These are phyloP conservation scores for Caryopteris hybrid DNA, from an alignment of 305 asterid genomes.

Conservation along the genomic window DNA sequence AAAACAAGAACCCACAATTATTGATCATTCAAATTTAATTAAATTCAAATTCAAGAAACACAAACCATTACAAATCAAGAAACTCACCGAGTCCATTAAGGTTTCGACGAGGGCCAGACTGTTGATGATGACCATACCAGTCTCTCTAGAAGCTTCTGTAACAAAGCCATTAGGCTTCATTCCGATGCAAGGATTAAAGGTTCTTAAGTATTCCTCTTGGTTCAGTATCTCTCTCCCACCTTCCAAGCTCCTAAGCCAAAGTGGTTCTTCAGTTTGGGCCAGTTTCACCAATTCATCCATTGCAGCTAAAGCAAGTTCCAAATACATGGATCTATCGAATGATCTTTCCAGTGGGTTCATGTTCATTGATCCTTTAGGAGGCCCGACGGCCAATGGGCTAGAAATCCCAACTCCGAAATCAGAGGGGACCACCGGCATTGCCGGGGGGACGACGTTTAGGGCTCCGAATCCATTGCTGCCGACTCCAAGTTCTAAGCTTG, in stretches of 20 bases:
- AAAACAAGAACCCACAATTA: no score
- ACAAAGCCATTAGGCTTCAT: constrained; percentile 68
- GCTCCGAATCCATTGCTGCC: constrained; percentile 56
- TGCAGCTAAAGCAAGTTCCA: constrained; percentile 79
- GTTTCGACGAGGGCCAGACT: constrained; percentile 93
- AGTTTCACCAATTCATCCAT: constrained; percentile 80
- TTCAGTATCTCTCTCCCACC: constrained; percentile 62
- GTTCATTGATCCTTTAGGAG: constrained; percentile 14
- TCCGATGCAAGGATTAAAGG: constrained; percentile 64
- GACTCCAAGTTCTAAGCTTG: constrained; percentile 69
- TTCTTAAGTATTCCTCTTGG: constrained; percentile 58
- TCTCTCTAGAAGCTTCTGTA: constrained; percentile 78
- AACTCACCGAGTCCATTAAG: constrained; percentile 82
- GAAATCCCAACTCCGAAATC: constrained; percentile 35
- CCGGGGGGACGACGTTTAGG: constrained; percentile 20
- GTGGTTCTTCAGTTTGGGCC: constrained; percentile 69
- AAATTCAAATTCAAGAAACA: no score
- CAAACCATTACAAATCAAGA: no score
- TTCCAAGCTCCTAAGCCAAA: constrained; percentile 62
- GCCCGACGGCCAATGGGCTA: constrained; percentile 17
- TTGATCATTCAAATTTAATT: not conserved
- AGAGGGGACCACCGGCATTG: constrained; percentile 39
- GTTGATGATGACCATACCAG: constrained; percentile 83
- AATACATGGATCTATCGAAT: constrained; percentile 62
- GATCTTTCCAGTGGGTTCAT: constrained; percentile 48